Conservation (phyloP, 1,284 basidiomycete genomes). For the Ceraceosorus guamensis region DNA sequence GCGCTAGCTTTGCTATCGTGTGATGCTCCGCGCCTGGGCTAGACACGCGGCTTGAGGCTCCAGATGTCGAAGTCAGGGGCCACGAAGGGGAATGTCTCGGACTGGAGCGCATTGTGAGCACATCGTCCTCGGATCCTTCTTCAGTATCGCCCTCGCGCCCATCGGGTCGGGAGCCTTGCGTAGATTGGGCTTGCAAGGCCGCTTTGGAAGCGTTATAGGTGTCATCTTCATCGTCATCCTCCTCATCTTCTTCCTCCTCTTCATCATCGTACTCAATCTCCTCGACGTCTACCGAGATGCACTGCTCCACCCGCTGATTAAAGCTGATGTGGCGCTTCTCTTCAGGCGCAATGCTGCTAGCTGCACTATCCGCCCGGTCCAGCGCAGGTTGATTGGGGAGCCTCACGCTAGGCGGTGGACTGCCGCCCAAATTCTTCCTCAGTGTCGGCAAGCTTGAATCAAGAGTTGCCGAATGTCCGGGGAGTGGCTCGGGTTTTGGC, state of each 20-base stretch:
- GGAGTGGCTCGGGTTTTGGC: background rate
- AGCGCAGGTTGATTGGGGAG: conserved; percentile 5
- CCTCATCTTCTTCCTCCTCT: conserved; percentile 49
- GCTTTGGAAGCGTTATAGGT: background rate
- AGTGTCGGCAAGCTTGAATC: conserved; percentile 28
- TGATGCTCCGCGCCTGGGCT: conserved; percentile 10
- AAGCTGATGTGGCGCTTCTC: conserved; percentile 80
- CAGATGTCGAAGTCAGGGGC: conserved; percentile 2
- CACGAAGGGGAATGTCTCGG: conserved; percentile 18
- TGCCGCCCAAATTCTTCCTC: conserved; percentile 17
- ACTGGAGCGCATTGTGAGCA: conserved; percentile 37
- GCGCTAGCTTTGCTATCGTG: conserved; percentile 89
- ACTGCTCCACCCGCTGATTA: conserved; percentile 97
- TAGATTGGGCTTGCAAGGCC: background rate
- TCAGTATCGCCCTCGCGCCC: conserved; percentile 6
- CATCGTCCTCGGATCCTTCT: conserved; percentile 42
- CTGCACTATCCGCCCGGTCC: conserved; percentile 4
- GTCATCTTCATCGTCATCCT: conserved; percentile 57
- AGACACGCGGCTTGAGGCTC: conserved; percentile 4
- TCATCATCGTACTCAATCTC: conserved; percentile 44
- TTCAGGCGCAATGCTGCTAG: background rate
- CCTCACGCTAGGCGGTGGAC: conserved; percentile 13
- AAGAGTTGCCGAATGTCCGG: conserved; percentile 7
- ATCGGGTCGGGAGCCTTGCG: background rate
- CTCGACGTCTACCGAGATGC: conserved; percentile 69